A percentile compares a stretch with the other conserved stretches of the same genome.
phyloP scores from a whole-genome alignment of 2,329 filamentous ascomycete genomes.

The Didymella sp. region DNA sequence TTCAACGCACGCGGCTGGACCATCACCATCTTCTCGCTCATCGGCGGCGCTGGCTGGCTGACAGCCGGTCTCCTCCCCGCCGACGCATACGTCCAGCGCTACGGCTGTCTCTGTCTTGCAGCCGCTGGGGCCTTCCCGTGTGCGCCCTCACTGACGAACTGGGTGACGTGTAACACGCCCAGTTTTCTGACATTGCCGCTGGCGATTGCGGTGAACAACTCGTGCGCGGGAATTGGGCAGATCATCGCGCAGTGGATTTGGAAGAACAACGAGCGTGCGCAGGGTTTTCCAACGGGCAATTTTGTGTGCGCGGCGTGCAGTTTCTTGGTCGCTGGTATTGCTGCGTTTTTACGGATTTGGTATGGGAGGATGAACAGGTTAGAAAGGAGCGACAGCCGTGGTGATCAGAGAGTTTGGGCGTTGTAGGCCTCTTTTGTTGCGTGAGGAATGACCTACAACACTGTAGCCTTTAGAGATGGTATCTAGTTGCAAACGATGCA shows the following conservation, averaged over 20 bases:
- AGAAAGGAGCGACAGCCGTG: conserved; percentile 26
- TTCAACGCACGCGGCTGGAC: conserved; percentile 29
- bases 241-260: conserved; percentile 54
- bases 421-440: not conserved
- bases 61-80: conserved; percentile 40
- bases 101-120: conserved; percentile 50
- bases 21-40: conserved; percentile 33
- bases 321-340: conserved; percentile 40
- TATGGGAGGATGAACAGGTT: conserved; percentile 40
- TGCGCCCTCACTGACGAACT: conserved; percentile 48
- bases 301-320: conserved; percentile 52
- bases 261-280: conserved; percentile 37
- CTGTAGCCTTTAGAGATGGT: too few relatives aligned
- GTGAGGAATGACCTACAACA: too few relatives aligned
- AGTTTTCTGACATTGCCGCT: conserved; percentile 48
- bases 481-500: too few relatives aligned
- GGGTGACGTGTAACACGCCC: conserved; percentile 52
- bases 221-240: conserved; percentile 48
- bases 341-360: conserved; percentile 32
- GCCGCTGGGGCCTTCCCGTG: conserved; percentile 50
- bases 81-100: conserved; percentile 34
- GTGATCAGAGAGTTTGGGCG: conserved; percentile 33
- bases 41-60: conserved; percentile 45
- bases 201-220: conserved; percentile 51
- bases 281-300: conserved; percentile 51